Evolutionary conservation across 192 early-diverging fungal genomes (phyloP), one percentile per base, ranked within the genome.

Genomic region (Linnemannia schmuckeri): DNA sequence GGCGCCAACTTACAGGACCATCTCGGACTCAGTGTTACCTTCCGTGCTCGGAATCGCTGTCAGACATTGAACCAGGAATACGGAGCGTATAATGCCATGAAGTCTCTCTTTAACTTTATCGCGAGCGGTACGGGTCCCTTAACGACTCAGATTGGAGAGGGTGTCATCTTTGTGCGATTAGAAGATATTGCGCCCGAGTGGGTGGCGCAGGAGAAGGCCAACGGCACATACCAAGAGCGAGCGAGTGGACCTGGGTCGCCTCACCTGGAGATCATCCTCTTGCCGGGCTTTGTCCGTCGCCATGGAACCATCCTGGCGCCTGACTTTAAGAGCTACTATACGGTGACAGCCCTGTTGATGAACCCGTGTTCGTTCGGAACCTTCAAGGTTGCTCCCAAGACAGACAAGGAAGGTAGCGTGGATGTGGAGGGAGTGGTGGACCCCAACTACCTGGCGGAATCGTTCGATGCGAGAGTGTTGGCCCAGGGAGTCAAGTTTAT

Each of bases 1-100:
- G 90, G 90, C 1, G 57, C 57, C 27, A 88, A 91, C 61, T 79
- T 91, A 13, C 74, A 72, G 49, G 90, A 90, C 41, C 88, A 88
- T 52, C 69, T 83, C 33, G 79, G 82, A 27, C 1, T 90, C 6
- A 75, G 71, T 10, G 70, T 89, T 47, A 73, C 74, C 6, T 80
- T 83, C n/a, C 40, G 68, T 30, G 82, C 77, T 37, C 57, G 77
- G 4, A 61, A 78, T 42, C 74, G 77, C 44, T 55, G 38, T 18
- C 35, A 84, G 1, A 74, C 57, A n/a, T 30, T 61, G 10, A 74
- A 78, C 24, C 24, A 22, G 12, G n/a, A 46, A 54, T 61, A 61
- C 30, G 24, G 75, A 4, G 27, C 33, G 17, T 47, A 57, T 9
- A 24, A 20, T 37, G 9, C 70, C 13, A 37, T 80, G 4, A 9